phyloP scores from a whole-genome alignment of 1,284 basidiomycete species.

The Ustilago trichophora region DNA sequence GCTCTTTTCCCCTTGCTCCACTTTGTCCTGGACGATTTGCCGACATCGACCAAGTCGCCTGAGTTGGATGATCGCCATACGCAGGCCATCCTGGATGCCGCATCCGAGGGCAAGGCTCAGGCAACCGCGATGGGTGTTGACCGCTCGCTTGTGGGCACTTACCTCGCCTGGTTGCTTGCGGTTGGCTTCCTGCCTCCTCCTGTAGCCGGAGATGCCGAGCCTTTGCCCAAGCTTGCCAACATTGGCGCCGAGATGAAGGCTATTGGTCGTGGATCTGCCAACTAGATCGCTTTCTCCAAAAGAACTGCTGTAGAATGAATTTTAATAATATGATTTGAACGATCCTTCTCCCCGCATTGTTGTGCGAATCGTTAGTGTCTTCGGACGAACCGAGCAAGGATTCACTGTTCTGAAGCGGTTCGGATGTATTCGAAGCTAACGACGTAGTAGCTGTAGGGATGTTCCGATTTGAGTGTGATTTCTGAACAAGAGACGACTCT shows the following conservation, averaged over 20 bases:
- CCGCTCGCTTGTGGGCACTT: slow-evolving; percentile 80
- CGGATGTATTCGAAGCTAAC: too few species aligned
- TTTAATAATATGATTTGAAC: too few species aligned
- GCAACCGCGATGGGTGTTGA: slow-evolving; percentile 76
- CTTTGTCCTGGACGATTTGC: slow-evolving; percentile 95
- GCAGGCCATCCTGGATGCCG: slow-evolving; percentile 72
- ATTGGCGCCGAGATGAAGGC: slow-evolving; percentile 52
- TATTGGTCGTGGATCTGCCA: slow-evolving; percentile 63
- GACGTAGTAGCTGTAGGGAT: too few species aligned
- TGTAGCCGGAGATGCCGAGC: slow-evolving; percentile 19
- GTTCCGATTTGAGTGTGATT: too few species aligned
- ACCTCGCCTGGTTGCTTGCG: slow-evolving; percentile 91
- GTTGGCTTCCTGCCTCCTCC: slow-evolving; percentile 77
- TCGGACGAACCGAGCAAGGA: too few species aligned
- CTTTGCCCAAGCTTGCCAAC: slow-evolving; percentile 54
- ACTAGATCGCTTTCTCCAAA: slow-evolving; percentile 32
- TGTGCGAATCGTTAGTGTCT: too few species aligned
- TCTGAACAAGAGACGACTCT: too few species aligned
- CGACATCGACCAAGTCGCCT: slow-evolving; percentile 93
- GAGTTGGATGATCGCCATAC: slow-evolving; percentile 90
- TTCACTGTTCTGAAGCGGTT: too few species aligned
- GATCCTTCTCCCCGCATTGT: too few species aligned
- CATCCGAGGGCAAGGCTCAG: slow-evolving; percentile 67
- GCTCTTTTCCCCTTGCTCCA: slow-evolving; percentile 96
- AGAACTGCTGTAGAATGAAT: too few species aligned